Conservation (phyloP, 78 protist species). For the Chrysochromulina parva region DNA sequence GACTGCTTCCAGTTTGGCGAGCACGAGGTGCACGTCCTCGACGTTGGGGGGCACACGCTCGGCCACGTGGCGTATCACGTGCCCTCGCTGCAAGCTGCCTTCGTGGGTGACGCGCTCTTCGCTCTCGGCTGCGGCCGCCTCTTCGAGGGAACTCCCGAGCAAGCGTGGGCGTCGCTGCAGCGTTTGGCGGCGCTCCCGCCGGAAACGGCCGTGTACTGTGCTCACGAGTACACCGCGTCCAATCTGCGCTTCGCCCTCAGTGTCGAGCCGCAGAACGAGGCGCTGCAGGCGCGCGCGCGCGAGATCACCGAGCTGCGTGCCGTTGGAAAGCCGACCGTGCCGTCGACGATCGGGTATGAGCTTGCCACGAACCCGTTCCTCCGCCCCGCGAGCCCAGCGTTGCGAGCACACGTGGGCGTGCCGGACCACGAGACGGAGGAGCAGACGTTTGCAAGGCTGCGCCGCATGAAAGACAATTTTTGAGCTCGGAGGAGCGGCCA, state of each 20-base stretch:
- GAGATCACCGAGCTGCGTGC: neutral
- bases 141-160: slow-evolving; percentile 30
- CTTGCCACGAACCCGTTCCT: slow-evolving; percentile 37
- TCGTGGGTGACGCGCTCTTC: slow-evolving; percentile 48
- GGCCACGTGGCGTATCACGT: neutral
- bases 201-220: slow-evolving; percentile 36
- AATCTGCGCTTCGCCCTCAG: slow-evolving; percentile 22
- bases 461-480: neutral
- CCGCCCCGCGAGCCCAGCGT: neutral
- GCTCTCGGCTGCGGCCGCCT: slow-evolving; percentile 47
- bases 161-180: neutral
- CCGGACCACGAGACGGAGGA: neutral
- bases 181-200: slow-evolving; percentile 8
- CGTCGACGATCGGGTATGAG: slow-evolving; percentile 17
- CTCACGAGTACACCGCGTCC: slow-evolving; percentile 47
- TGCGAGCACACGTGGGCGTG: neutral
- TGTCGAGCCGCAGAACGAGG: slow-evolving; percentile 16
- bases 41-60: slow-evolving; percentile 1
- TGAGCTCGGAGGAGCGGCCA: too few species aligned
- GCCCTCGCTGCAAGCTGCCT: neutral
- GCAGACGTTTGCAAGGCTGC: slow-evolving; percentile 4
- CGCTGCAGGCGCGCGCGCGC: neutral
- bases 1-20: neutral
- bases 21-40: neutral
- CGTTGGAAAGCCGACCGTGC: slow-evolving; percentile 12